Percentiles rank a stretch among this genome's conserved stretches.
Evolutionary conservation across 1,284 basidiomycete genomes (phyloP).

Genomic region (Somion occarium): DNA sequence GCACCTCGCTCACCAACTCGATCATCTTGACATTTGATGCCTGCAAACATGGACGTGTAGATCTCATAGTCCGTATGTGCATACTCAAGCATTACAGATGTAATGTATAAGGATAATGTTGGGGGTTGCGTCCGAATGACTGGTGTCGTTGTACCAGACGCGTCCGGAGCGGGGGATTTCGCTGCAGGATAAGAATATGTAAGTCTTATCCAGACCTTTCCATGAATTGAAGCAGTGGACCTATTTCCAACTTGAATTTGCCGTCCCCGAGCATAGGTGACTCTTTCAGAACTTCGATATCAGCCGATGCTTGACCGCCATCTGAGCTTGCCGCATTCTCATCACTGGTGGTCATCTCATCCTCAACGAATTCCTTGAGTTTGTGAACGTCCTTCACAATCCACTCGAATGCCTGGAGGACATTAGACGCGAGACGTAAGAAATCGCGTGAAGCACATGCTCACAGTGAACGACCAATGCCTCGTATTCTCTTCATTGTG

Average conservation of each 20-base stretch:
- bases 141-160: constrained; percentile 17
- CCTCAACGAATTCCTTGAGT: constrained; percentile 48
- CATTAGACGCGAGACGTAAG: not conserved
- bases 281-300: constrained; percentile 61
- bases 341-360: constrained; percentile 1
- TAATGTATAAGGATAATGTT: constrained; percentile 60
- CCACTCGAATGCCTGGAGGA: constrained; percentile 61
- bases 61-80: constrained; percentile 55
- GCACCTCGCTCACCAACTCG: constrained; percentile 56
- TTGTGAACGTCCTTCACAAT: constrained; percentile 51
- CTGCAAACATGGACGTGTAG: constrained; percentile 65
- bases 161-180: constrained; percentile 15
- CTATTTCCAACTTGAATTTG: constrained; percentile 70
- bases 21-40: constrained; percentile 63
- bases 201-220: not conserved
- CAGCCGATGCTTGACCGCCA: constrained; percentile 29
- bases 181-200: constrained; percentile 10
- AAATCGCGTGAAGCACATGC: constrained; percentile 15
- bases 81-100: constrained; percentile 59
- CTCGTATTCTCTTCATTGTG: constrained; percentile 39
- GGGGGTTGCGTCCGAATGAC: constrained; percentile 23
- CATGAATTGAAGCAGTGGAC: constrained; percentile 26
- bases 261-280: constrained; percentile 65
- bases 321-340: constrained; percentile 4
- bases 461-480: constrained; percentile 59